Evolutionary conservation across 192 early-diverging fungal species (phyloP), one percentile per base, ranked within the genome.

Genomic region (Backusella macrospora): DNA sequence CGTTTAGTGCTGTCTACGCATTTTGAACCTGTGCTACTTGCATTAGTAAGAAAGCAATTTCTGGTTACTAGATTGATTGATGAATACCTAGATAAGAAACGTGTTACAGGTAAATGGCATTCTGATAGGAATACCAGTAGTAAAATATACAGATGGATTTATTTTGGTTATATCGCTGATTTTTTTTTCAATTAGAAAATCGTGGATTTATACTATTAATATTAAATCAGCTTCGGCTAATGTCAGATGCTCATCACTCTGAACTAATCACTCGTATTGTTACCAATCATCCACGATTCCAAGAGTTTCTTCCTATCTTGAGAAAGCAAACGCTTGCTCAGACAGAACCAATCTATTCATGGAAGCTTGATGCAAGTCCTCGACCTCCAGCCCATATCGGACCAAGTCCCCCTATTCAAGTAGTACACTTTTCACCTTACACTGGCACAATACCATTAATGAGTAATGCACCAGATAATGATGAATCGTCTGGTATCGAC

Each of bases 131-230:
- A 34, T 37, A 48, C 0, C 2, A 34, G 48, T 26, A 21, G 14
- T 13, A 37, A 63, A 3, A 48, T 12, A 42, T n/a, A 46, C 38
- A 34, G 52, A 21, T 16, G 26, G 34, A 43, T 18, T 34, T 34
- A 34, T 34, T 34, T 34, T 34, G 29, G 29, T n/a, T n/a, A n/a
- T n/a, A 15, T 39, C 6, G 0, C 15, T 68, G 3, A 37, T 15
- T 42, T 5, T 44, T 62, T 26, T 49, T 42, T 34, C 26, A 55
- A 40, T 12, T 62, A 78, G 78, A 75, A 23, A 69, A 40, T 14
- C 62, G 78, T 2, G 78, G 78, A 16, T 80, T 72, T 46, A 80
- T 80, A 46, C 40, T 80, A 15, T 59, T 80, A 18, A 75, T 75
- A 39, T 59, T 80, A 12, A 80, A 80, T 45, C 65, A 76, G 40